A percentile compares a stretch with the other conserved stretches of the same genome.
Evolutionary conservation across 306 rosid genomes (phyloP).

Genomic region (Prunus persica): Prunus_persica_NCBIv2 NC_034015.1:10114001-10114500

Average conservation of each 20-base stretch:
- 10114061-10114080: no score
- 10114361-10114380: constrained; percentile 24
- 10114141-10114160: no score
- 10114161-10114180: no score
- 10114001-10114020: no score
- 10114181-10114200: background rate
- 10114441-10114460: constrained; percentile 1
- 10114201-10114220: background rate
- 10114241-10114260: background rate
- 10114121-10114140: no score
- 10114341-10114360: background rate
- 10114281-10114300: background rate
- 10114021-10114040: no score
- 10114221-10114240: background rate
- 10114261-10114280: background rate
- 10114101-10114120: no score
- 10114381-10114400: constrained; percentile 18
- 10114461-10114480: background rate
- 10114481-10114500: background rate
- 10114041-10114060: no score
- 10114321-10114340: background rate
- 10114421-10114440: background rate
- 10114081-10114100: no score
- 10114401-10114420: constrained; percentile 4
- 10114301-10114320: background rate